Base-by-base conservation (phyloP, 1,284 basidiomycete genomes). In the Ganoderma leucocontextum region DNA sequence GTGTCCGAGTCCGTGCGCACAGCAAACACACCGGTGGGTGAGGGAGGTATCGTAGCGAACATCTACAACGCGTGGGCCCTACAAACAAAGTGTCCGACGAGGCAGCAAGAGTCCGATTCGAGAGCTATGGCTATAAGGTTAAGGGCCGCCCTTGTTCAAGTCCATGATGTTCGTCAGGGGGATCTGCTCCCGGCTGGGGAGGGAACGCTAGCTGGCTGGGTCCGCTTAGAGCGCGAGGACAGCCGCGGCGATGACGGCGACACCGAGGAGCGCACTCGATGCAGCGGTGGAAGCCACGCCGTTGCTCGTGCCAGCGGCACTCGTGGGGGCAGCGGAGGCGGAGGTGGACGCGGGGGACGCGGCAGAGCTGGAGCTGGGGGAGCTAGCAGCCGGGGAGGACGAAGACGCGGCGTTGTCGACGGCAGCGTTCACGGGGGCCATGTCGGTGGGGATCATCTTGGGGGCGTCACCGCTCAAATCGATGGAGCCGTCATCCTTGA, bases 371-470 rank as follows among this genome's bases (percentile, higher is more conserved):
- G 76, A 59, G 13, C 80, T 60, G 13, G 77, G 62, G 42, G 80
- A 59, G 39, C 82, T 62, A 12, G 78, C 69, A 35, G 78, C 63
- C 29, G 78, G 22, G 13, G 53, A 35, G 19, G 53, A 64, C n/a
- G 78, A 61, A 9, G 77, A 39, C 22, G 81, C 63, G 52, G 76
- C 66, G 49, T 78, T 73, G 63, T 79, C 75, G 36, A 74, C 73
- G 22, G 78, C 75, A 64, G 75, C 77, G 68, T 76, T 73, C 65
- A 81, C 81, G 60, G 76, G 76, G 69, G 80, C 78, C 72, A 91
- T 79, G 75, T 91, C 90, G 66, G 81, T 78, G 70, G 90, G 91
- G 70, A 90, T 79, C 82, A 84, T 84, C 69, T 90, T 75, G 41
- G 89, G 85, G 52, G 83, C 85, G 73, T 75, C 80, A 55, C 63